Base-by-base conservation (phyloP, 2,329 filamentous ascomycete genomes). In the Colletotrichum endophyticum region DNA sequence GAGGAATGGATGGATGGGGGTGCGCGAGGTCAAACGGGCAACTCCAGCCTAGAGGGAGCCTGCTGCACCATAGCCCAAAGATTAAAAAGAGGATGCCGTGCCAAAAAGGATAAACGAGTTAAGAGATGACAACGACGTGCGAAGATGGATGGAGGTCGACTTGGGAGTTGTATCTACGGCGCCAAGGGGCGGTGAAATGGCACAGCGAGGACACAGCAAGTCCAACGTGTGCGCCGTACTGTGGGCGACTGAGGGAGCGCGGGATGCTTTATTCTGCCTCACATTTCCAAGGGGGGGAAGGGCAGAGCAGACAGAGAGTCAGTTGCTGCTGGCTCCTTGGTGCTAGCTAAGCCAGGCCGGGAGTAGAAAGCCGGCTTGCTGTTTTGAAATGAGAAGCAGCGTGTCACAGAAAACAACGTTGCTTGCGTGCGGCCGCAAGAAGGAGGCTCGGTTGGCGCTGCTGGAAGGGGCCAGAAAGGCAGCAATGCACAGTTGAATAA, bases 171-270 rank as follows among this genome's bases (percentile, higher is more conserved):
- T 76, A 73, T 73, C 70, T 68, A 32, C 28, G 57, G 57, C 59
- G 73, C 70, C 44, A 57, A 15, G 44, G 49, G 73, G 70, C 73
- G 70, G 73, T 73, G 63, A 34, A 61, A 69, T 61, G 64, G 64
- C 70, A 73, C 73, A 57, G 70, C 39, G 34, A 66, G 22, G 70
- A 49, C 70, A 76, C 70, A 34, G 73, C 39, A 32, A 66, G 19
- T 64, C 70, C 73, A 76, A 76, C 73, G 73, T 76, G 73, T 36
- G 22, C 39, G 44, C 15, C 49, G 49, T 76, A 76, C 73, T 76
- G 73, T 76, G 73, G 28, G 30, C 25, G 73, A 73, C 39, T 9
- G 32, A 61, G 34, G 12, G 36, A 49, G 39, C 19, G 19, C 39
- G 32, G 53, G 66, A 69, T 69, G 34, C 66, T 56, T 57, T 56